These are phyloP conservation scores for Eutypella sp. DNA, from an alignment of 2,329 filamentous ascomycete species.

Conservation along the genomic window DNA sequence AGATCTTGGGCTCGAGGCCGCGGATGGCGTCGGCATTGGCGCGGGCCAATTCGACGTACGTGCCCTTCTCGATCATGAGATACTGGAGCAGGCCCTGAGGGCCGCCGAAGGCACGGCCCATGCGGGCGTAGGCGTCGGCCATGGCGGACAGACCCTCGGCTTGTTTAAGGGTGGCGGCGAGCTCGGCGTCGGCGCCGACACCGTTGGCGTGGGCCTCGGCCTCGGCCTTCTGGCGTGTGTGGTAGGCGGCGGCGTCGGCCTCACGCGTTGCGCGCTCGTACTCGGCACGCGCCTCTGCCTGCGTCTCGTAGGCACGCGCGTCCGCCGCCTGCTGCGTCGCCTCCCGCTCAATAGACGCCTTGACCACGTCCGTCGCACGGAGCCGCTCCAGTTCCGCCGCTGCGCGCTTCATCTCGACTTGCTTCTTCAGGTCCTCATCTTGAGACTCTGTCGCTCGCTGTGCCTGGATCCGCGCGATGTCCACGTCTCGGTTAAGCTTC, in stretches of 20 bases:
- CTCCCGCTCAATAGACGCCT: conserved; percentile 66
- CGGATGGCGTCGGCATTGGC: conserved; percentile 72
- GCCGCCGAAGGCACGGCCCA: conserved; percentile 70
- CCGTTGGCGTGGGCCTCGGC: conserved; percentile 40
- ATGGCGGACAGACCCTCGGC: conserved; percentile 73
- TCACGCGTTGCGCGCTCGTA: conserved; percentile 49
- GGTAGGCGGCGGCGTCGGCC: conserved; percentile 48
- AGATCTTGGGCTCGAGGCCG: conserved; percentile 83
- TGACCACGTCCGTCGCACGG: conserved; percentile 71
- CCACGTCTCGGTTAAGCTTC: conserved; percentile 66
- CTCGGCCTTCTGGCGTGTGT: no score
- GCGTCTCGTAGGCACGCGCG: conserved; percentile 57
- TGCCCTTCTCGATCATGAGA: conserved; percentile 81
- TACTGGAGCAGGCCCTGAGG: conserved; percentile 75
- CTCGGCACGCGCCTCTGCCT: conserved; percentile 53
- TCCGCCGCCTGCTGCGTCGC: conserved; percentile 65
- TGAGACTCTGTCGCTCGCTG: conserved; percentile 66
- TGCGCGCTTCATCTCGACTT: conserved; percentile 73
- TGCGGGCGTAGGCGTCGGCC: conserved; percentile 72
- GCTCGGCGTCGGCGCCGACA: conserved; percentile 37
- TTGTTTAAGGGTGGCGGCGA: conserved; percentile 45
- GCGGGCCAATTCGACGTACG: conserved; percentile 70
- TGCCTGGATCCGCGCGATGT: conserved; percentile 71
- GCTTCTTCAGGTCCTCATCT: conserved; percentile 75
- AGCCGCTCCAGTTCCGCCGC: conserved; percentile 76